These are phyloP conservation scores for Amoebophrya sp. DNA, from an alignment of 169 alveolate species.

Conservation along the genomic window DNA sequence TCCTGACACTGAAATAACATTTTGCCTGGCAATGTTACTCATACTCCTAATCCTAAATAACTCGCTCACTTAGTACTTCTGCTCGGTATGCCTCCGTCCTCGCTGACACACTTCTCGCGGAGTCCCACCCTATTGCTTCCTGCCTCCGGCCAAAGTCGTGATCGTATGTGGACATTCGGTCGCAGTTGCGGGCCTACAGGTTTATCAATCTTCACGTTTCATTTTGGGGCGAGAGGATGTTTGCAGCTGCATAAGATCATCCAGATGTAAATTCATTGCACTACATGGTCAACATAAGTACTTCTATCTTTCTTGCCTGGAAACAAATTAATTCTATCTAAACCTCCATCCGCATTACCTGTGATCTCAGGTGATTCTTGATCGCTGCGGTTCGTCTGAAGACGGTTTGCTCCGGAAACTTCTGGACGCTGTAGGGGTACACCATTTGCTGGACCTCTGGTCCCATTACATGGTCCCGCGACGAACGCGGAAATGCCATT, in stretches of 20 bases:
- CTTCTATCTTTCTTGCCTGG: too few species aligned
- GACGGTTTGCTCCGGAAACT: background rate
- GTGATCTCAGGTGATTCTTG: background rate
- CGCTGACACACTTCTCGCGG: background rate
- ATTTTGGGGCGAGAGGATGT: too few species aligned
- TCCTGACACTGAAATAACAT: background rate
- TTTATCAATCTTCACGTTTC: too few species aligned
- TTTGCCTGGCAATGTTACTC: background rate
- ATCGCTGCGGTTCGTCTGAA: background rate
- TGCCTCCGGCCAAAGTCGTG: background rate
- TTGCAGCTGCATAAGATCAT: too few species aligned
- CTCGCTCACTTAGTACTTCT: background rate
- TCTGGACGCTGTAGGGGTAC: background rate
- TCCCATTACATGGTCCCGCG: background rate
- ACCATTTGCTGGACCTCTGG: background rate
- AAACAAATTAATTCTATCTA: too few species aligned
- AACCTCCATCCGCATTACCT: too few species aligned
- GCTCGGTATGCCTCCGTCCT: background rate
- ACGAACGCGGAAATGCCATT: too few species aligned
- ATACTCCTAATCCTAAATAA: background rate
- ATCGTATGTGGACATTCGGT: background rate
- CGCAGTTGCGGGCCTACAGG: background rate
- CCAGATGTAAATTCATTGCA: too few species aligned
- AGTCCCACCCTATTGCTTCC: background rate
- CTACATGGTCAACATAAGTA: too few species aligned